Evolutionary conservation across 305 asterid species (phyloP).

Genomic region (Rubia tinctorum): DNA sequence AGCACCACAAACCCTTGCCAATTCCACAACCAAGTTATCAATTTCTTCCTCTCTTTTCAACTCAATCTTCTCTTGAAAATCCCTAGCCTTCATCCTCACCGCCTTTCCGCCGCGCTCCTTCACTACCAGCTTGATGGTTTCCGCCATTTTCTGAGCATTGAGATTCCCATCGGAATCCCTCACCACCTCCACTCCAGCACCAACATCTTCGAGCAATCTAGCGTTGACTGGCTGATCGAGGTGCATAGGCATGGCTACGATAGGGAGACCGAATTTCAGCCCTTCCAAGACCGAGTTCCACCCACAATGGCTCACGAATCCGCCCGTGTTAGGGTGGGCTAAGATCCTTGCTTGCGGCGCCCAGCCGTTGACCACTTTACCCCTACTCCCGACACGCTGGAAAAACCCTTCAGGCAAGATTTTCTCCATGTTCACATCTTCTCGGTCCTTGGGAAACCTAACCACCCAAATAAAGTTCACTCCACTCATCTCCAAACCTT

Average conservation of each 20-base stretch:
- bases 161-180: not conserved
- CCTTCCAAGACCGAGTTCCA: constrained; percentile 3
- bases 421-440: not conserved
- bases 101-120: not conserved
- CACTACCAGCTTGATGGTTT: not conserved
- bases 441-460: not conserved
- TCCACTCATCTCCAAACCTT: not conserved
- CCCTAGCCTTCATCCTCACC: not conserved
- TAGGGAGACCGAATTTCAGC: not conserved
- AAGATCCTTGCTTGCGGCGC: constrained; percentile 2
- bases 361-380: constrained; percentile 2
- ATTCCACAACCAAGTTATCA: not conserved
- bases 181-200: not conserved
- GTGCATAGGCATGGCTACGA: constrained; percentile 3
- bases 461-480: constrained; percentile 7
- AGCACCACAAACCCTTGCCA: not conserved
- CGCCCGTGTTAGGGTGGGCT: not conserved
- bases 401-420: constrained; percentile 10
- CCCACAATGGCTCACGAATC: constrained; percentile 5
- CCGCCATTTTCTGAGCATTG: not conserved
- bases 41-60: constrained; percentile 2
- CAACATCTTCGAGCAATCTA: not conserved
- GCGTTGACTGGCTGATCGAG: constrained; percentile 6
- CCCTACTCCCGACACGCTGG: not conserved
- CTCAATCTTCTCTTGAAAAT: not conserved